These are phyloP conservation scores for Phragmites australis DNA, from an alignment of 176 grass and related monocot species.

Conservation along the genomic window DNA sequence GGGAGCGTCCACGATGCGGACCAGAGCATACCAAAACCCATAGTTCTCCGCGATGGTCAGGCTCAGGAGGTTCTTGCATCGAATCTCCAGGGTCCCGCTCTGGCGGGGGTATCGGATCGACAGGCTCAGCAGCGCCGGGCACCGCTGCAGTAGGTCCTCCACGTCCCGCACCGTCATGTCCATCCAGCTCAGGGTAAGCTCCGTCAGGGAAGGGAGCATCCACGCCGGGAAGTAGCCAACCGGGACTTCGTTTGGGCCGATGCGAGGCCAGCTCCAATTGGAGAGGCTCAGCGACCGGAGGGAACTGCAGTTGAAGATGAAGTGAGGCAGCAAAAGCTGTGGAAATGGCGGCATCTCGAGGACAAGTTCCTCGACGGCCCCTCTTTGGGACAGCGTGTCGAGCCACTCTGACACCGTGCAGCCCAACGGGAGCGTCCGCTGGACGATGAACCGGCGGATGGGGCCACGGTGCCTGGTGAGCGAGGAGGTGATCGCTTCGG, in stretches of 20 bases:
- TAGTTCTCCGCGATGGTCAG: neutral
- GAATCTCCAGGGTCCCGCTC: neutral
- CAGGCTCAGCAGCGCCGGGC: neutral
- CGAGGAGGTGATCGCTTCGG: neutral
- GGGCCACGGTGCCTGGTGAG: neutral
- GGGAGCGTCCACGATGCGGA: neutral
- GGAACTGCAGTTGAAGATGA: neutral
- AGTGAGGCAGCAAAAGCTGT: neutral
- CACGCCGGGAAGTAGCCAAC: neutral
- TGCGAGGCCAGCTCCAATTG: neutral
- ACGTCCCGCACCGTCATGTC: too few species aligned
- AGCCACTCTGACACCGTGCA: neutral
- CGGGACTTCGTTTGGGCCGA: too few species aligned
- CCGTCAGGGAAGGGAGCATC: neutral
- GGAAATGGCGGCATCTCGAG: neutral
- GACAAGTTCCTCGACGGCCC: neutral
- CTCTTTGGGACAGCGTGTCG: neutral
- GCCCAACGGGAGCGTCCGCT: neutral
- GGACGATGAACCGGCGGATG: neutral
- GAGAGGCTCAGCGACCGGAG: neutral
- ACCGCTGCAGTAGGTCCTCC: neutral
- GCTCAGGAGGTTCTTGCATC: neutral
- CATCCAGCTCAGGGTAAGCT: neutral
- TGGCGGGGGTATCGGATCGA: neutral
- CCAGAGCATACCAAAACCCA: accelerated